Percentiles rank a stretch among this genome's conserved stretches.
These are phyloP conservation scores for Starmerella ratchasimensis DNA, from an alignment of 805 yeast species.

Conservation along the genomic window DNA sequence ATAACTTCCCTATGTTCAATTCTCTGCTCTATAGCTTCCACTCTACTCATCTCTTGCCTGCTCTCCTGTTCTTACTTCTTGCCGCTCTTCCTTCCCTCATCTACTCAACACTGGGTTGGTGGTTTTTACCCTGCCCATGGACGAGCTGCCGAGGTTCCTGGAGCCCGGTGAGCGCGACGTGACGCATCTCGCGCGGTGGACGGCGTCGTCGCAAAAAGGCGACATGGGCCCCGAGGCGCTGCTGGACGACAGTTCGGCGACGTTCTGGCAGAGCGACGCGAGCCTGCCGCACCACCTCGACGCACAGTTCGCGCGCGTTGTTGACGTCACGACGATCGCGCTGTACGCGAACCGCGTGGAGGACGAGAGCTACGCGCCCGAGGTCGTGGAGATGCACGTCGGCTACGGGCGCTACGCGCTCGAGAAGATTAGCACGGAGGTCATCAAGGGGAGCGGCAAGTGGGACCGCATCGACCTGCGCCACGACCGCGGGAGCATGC, in stretches of 20 bases:
- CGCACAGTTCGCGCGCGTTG: slow-evolving; percentile 66
- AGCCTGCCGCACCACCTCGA: slow-evolving; percentile 72
- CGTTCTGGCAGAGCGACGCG: slow-evolving; percentile 95
- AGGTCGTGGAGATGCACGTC: slow-evolving; percentile 46
- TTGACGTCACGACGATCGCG: slow-evolving; percentile 52
- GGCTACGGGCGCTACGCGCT: slow-evolving; percentile 74
- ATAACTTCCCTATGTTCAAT: too few relatives aligned
- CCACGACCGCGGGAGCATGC: slow-evolving; percentile 40
- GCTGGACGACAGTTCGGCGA: slow-evolving; percentile 50
- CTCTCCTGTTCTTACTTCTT: too few relatives aligned
- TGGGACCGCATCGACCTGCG: slow-evolving; percentile 22
- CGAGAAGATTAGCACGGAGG: slow-evolving; percentile 47
- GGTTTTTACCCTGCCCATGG: background rate
- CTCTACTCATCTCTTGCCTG: too few relatives aligned
- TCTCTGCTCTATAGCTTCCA: too few relatives aligned
- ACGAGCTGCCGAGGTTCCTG: too few relatives aligned
- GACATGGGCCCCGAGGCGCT: slow-evolving; percentile 62
- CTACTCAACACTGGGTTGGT: too few relatives aligned
- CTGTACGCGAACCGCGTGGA: slow-evolving; percentile 53
- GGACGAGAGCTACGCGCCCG: slow-evolving; percentile 92
- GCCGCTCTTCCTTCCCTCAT: too few relatives aligned
- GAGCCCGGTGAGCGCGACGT: too few relatives aligned
- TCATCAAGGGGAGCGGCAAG: slow-evolving; percentile 21
- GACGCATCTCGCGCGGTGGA: slow-evolving; percentile 57
- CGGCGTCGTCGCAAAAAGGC: slow-evolving; percentile 39